These are phyloP conservation scores for Trichoderma sp. DNA, from an alignment of 2,329 filamentous ascomycete species.

Conservation along the genomic window DNA sequence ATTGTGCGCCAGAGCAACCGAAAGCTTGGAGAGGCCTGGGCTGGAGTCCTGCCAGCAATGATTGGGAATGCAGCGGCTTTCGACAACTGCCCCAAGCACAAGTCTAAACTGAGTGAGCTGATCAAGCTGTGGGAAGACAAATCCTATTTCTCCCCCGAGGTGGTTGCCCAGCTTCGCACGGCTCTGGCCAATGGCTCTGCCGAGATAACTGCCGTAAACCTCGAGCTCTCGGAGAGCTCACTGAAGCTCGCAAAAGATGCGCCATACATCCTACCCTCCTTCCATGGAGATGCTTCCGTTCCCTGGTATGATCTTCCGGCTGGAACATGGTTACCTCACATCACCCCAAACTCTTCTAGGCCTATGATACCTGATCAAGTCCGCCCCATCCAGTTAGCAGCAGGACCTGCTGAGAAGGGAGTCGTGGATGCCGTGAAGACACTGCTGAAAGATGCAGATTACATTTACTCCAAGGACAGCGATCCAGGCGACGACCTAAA, in stretches of 20 bases:
- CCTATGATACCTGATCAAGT: slow-evolving; percentile 73
- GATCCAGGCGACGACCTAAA: slow-evolving; percentile 49
- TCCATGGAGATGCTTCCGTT: slow-evolving; percentile 71
- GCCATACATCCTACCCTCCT: slow-evolving; percentile 71
- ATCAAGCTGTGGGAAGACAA: slow-evolving; percentile 71
- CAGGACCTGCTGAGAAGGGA: slow-evolving; percentile 67
- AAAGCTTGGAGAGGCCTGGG: slow-evolving; percentile 58
- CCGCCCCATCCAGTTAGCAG: slow-evolving; percentile 68
- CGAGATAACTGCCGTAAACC: slow-evolving; percentile 26
- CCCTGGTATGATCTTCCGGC: slow-evolving; percentile 84
- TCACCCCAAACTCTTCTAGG: slow-evolving; percentile 72
- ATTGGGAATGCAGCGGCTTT: slow-evolving; percentile 58
- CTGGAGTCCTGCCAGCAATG: slow-evolving; percentile 63
- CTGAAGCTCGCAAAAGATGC: slow-evolving; percentile 53
- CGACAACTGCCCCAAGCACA: slow-evolving; percentile 64
- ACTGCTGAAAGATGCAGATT: slow-evolving; percentile 69
- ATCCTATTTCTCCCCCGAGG: slow-evolving; percentile 57
- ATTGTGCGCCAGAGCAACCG: slow-evolving; percentile 53
- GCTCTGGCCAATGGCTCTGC: slow-evolving; percentile 48
- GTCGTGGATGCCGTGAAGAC: slow-evolving; percentile 68
- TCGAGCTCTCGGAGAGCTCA: slow-evolving; percentile 29
- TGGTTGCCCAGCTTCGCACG: slow-evolving; percentile 60
- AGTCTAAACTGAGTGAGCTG: slow-evolving; percentile 63
- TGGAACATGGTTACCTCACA: slow-evolving; percentile 75
- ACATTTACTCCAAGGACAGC: slow-evolving; percentile 62